Conservation (phyloP, 2,329 filamentous ascomycete genomes). For the Aspergillus sp. region DNA sequence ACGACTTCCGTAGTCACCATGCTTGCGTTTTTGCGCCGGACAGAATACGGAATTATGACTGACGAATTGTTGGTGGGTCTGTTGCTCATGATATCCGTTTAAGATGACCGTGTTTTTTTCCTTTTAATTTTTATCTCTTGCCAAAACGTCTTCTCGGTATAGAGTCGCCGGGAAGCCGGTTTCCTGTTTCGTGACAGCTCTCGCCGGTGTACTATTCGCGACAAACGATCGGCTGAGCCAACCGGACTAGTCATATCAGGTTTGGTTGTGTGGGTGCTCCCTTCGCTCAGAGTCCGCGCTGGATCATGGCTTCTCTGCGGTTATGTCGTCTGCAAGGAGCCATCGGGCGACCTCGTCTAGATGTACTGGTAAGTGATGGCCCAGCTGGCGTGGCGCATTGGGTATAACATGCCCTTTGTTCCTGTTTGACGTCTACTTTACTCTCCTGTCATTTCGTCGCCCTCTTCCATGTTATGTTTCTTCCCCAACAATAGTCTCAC, state of each 20-base stretch:
- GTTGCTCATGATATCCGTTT: neutral
- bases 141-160: constrained; percentile 5
- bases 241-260: neutral
- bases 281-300: constrained; percentile 1
- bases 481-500: neutral
- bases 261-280: neutral
- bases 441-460: neutral
- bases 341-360: constrained; percentile 1
- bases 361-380: constrained; percentile 6
- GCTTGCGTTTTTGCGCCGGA: neutral
- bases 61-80: neutral
- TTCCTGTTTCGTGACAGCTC: neutral
- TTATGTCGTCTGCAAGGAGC: constrained; percentile 6
- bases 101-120: neutral
- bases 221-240: too few species aligned
- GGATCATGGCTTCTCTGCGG: constrained; percentile 6
- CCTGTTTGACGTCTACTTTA: neutral
- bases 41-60: neutral
- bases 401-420: neutral
- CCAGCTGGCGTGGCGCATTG: neutral
- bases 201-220: neutral
- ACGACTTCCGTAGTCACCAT: constrained; percentile 14
- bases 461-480: neutral
- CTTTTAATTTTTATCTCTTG: neutral
- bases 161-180: constrained; percentile 6